A percentile compares a stretch with the other conserved stretches of the same genome.
Conservation (phyloP, 2,329 filamentous ascomycete genomes). For the Tolypocladium ovalisporum region DNA sequence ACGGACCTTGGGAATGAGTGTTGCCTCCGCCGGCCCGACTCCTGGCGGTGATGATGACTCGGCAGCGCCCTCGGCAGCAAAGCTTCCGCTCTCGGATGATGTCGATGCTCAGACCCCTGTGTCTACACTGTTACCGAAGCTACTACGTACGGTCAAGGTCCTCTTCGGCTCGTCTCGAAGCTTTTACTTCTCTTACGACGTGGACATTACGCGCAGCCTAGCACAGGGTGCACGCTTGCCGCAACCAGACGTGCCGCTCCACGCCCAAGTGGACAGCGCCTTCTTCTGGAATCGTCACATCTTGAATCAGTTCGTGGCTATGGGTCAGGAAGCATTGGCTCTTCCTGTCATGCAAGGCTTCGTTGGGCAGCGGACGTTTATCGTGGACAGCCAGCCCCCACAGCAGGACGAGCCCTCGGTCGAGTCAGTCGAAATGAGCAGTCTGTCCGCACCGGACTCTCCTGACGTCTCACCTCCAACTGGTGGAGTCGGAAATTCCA, state of each 20-base stretch:
- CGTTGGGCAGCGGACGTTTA: conserved; percentile 75
- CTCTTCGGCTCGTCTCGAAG: conserved; percentile 73
- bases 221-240: conserved; percentile 17
- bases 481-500: conserved; percentile 15
- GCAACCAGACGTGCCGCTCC: conserved; percentile 40
- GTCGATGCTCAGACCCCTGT: conserved; percentile 12
- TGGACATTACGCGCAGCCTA: conserved; percentile 70
- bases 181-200: conserved; percentile 93
- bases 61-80: conserved; percentile 7
- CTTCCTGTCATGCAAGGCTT: conserved; percentile 91
- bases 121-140: conserved; percentile 61
- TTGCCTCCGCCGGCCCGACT: conserved; percentile 13
- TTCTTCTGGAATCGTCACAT: conserved; percentile 91
- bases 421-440: conserved; percentile 35
- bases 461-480: conserved; percentile 12
- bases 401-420: conserved; percentile 36
- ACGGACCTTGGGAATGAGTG: conserved; percentile 57
- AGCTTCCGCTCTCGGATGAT: conserved; percentile 30
- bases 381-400: conserved; percentile 52
- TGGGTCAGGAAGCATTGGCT: conserved; percentile 59
- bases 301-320: conserved; percentile 59
- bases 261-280: conserved; percentile 60
- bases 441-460: conserved; percentile 21
- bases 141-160: conserved; percentile 73
- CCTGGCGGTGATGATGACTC: conserved; percentile 8